Base-by-base conservation (phyloP, 2,329 filamentous ascomycete genomes). In the Cladosporium phlei region DNA sequence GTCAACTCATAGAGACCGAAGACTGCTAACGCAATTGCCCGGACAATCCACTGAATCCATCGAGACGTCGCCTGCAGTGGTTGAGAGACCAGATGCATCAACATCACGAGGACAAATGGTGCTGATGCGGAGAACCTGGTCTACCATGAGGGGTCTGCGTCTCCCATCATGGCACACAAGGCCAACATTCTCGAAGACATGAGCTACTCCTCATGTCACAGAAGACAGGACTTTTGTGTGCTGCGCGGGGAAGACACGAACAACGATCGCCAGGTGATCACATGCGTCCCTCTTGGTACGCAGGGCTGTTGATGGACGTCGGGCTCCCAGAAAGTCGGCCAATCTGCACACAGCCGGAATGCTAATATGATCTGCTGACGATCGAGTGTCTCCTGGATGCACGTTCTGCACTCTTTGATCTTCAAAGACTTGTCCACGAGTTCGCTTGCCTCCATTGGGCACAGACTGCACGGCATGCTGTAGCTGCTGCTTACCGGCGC, bases 111-210 rank as follows among this genome's bases (percentile, higher is more conserved):
- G 32, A 29, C 40, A 44, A 14, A 24, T 17, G 11, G 22, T 16
- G 30, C 40, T 28, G 40, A 44, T 35, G 40, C 40, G 40, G 40
- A 44, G 40, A 44, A 44, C 40, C 40, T 34, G 32, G 40, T 27
- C 30, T 44, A 22, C 40, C 40, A 44, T 44, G 40, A 44, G 40
- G 40, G 40, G 40, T 34, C 35, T 30, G 29, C 40, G 40, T 35
- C 35, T 34, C 40, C 40, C 21, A 34, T 22, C 40, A 35, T 44
- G 40, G 40, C 16, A 30, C 40, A 34, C 29, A 16, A 27, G 20
- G 22, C 32, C 19, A 27, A 24, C 40, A 27, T 20, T 14, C n/a
- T n/a, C 10, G 17, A 19, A 21, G 20, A 43, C n/a, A n/a, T n/a
- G 39, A 19, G 20, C 29, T 21, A 43, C 21, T 29, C 25, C 11